Conservation (phyloP, 2,329 filamentous ascomycete genomes). For the Scedosporium minutisporum region DNA sequence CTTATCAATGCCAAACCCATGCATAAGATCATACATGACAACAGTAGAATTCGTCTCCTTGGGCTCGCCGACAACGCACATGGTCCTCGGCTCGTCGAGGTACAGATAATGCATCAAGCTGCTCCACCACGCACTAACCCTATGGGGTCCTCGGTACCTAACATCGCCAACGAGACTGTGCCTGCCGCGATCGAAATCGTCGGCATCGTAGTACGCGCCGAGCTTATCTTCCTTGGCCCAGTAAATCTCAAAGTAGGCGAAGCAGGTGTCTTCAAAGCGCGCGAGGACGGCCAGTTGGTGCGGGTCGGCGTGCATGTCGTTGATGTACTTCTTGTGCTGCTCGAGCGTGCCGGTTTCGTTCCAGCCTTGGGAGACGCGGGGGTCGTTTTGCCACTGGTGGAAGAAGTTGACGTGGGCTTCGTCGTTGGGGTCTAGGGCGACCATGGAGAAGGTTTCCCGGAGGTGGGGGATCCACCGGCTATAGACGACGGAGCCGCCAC, state of each 20-base stretch:
- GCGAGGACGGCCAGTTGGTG: conserved; percentile 63
- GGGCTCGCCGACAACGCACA: conserved; percentile 56
- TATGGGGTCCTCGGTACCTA: conserved; percentile 49
- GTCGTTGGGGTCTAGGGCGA: conserved; percentile 60
- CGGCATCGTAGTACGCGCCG: conserved; percentile 44
- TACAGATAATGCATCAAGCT: conserved; percentile 54
- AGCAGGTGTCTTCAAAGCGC: conserved; percentile 59
- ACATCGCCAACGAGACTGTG: conserved; percentile 51
- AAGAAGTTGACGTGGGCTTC: conserved; percentile 59
- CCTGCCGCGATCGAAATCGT: conserved; percentile 48
- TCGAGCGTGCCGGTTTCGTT: conserved; percentile 69
- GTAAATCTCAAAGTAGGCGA: conserved; percentile 74
- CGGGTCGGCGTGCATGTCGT: conserved; percentile 57
- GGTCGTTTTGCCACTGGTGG: conserved; percentile 76
- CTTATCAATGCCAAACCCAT: conserved; percentile 64
- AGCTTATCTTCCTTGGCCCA: conserved; percentile 58
- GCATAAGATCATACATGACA: conserved; percentile 63
- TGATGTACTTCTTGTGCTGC: conserved; percentile 63
- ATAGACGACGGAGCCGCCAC: conserved; percentile 61
- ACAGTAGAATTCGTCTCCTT: conserved; percentile 61
- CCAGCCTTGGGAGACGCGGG: conserved; percentile 71
- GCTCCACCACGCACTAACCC: conserved; percentile 53
- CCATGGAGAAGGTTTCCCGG: conserved; percentile 66
- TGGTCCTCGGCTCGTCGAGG: conserved; percentile 50
- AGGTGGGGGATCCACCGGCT: conserved; percentile 71